phyloP scores from a whole-genome alignment of 805 yeast genomes.

The Monosporozyma servazzii region DNA sequence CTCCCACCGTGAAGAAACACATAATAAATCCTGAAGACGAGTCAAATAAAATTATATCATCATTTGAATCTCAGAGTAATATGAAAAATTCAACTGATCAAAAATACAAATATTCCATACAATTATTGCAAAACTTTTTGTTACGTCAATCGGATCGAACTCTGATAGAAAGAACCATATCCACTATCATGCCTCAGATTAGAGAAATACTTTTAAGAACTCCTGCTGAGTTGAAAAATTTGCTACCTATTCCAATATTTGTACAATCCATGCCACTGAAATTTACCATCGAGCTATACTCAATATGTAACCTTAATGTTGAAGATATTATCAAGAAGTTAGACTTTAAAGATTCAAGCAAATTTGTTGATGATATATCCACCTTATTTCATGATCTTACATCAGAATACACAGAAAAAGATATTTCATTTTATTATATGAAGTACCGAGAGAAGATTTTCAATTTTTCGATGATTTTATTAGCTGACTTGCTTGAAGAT shows the following conservation, averaged over 20 bases:
- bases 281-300: slow-evolving; percentile 25
- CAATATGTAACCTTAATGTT: slow-evolving; percentile 22
- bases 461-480: slow-evolving; percentile 16
- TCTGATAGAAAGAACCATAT: slow-evolving; percentile 2
- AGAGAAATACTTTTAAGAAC: slow-evolving; percentile 17
- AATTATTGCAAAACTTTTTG: slow-evolving; percentile 14
- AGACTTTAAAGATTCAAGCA: slow-evolving; percentile 12
- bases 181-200: slow-evolving; percentile 14
- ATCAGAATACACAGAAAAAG: slow-evolving; percentile 7
- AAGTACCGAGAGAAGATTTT: slow-evolving; percentile 22
- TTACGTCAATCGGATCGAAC: background rate
- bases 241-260: slow-evolving; percentile 22
- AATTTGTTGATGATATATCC: background rate
- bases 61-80: background rate
- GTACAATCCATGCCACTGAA: slow-evolving; percentile 21
- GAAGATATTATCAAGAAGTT: slow-evolving; percentile 11
- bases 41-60: background rate
- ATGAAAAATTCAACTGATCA: background rate
- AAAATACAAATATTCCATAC: slow-evolving; percentile 4
- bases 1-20: slow-evolving; percentile 2
- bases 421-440: slow-evolving; percentile 22
- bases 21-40: background rate
- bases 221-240: slow-evolving; percentile 25
- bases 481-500: slow-evolving; percentile 2
- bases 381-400: slow-evolving; percentile 13